A percentile compares a stretch with the other conserved stretches of the same genome.
Conservation (phyloP, 345 rosid species). For the Eucalyptus paniculata region DNA sequence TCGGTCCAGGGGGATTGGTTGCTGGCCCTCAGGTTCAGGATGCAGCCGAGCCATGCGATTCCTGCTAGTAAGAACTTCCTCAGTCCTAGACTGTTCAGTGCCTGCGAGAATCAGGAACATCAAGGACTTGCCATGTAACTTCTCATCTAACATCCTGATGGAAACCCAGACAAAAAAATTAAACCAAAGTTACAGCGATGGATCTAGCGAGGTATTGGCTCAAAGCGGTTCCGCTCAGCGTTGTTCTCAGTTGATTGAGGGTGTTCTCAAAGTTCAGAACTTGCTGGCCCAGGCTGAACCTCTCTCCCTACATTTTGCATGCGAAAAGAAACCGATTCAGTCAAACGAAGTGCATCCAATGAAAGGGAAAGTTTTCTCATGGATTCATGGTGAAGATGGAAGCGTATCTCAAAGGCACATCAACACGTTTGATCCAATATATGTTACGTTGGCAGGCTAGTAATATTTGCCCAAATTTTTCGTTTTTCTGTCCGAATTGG, state of each 20-base stretch:
- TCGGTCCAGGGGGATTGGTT: slow-evolving; percentile 25
- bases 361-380: background rate
- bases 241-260: slow-evolving; percentile 35
- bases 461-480: background rate
- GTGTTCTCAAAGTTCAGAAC: slow-evolving; percentile 53
- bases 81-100: slow-evolving; percentile 55
- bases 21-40: slow-evolving; percentile 50
- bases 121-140: background rate
- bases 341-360: background rate
- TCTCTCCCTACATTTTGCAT: slow-evolving; percentile 26
- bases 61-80: slow-evolving; percentile 51
- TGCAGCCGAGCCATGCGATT: slow-evolving; percentile 75
- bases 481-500: background rate
- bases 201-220: slow-evolving; percentile 38
- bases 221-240: slow-evolving; percentile 32
- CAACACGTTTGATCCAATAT: background rate
- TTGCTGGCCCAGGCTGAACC: slow-evolving; percentile 57
- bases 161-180: background rate
- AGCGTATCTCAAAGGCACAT: background rate
- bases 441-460: background rate
- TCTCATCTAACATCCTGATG: no score
- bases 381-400: background rate
- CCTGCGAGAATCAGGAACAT: slow-evolving; percentile 3
- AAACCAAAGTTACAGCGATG: slow-evolving; percentile 19
- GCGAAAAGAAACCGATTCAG: background rate